A percentile compares a stretch with the other conserved stretches of the same genome.
Evolutionary conservation across 768 basidiomycete genomes (phyloP).

Genomic region (Agrocybe pediades): DNA sequence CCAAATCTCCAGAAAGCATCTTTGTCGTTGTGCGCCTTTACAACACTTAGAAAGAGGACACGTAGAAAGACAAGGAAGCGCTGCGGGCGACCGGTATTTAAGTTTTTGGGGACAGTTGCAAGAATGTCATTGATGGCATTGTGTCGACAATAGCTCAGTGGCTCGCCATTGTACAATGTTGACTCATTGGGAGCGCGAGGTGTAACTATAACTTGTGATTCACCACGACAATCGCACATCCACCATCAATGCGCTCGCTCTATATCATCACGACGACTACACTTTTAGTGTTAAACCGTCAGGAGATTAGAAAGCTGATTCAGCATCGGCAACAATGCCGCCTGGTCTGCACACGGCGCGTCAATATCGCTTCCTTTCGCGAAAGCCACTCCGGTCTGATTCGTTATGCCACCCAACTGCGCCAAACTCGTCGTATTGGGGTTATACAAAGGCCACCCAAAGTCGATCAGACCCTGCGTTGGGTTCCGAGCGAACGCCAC

Average conservation of each 20-base stretch:
- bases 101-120: no score
- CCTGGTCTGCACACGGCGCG: slow-evolving; percentile 12
- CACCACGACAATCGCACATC: no score
- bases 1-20: no score
- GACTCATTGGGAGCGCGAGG: no score
- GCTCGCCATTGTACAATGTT: no score
- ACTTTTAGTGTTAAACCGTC: background rate
- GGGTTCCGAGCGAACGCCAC: slow-evolving; percentile 40
- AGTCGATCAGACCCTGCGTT: slow-evolving; percentile 22
- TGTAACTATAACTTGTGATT: no score
- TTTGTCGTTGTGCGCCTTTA: no score
- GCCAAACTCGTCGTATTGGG: slow-evolving; percentile 17
- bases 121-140: no score
- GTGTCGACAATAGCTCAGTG: no score
- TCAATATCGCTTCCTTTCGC: slow-evolving; percentile 12
- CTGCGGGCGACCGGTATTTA: background rate
- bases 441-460: slow-evolving; percentile 21
- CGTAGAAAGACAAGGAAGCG: background rate
- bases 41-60: no score
- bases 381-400: slow-evolving; percentile 18
- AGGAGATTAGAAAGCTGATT: slow-evolving; percentile 3
- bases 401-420: slow-evolving; percentile 18
- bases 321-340: slow-evolving; percentile 1
- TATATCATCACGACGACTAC: background rate
- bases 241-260: no score